Evolutionary conservation across 2,329 filamentous ascomycete genomes (phyloP).

Genomic region (Fusarium armeniacum): DNA sequence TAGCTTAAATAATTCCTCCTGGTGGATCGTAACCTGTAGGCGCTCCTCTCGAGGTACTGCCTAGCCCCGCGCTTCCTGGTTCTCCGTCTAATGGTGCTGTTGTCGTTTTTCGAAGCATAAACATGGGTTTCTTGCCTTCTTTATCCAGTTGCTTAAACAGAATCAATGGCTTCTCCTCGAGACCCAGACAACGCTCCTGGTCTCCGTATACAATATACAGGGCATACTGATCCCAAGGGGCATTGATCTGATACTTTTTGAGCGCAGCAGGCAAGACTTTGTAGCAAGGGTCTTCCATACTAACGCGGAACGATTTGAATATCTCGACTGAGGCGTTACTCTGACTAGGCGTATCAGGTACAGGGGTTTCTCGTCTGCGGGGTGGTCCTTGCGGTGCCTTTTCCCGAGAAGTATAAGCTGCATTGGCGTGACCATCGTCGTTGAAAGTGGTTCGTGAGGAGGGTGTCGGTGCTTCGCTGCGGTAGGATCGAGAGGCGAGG

Average conservation of each 20-base stretch:
- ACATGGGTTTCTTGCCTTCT: constrained; percentile 99
- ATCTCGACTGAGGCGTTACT: constrained; percentile 84
- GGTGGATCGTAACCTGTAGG: constrained; percentile 69
- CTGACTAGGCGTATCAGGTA: constrained; percentile 70
- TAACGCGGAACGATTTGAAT: constrained; percentile 98
- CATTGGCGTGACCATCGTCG: constrained; percentile 60
- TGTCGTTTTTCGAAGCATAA: constrained; percentile 86
- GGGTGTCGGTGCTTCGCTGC: constrained; percentile 67
- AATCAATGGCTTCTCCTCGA: constrained; percentile 94
- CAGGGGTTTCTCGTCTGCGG: constrained; percentile 73
- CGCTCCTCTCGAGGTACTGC: constrained; percentile 60
- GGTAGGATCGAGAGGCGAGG: constrained; percentile 73
- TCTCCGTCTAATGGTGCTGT: constrained; percentile 66
- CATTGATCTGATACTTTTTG: constrained; percentile 98
- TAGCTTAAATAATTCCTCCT: constrained; percentile 69
- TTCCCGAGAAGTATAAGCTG: constrained; percentile 51
- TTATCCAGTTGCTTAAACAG: constrained; percentile 97
- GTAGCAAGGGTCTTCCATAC: constrained; percentile 97
- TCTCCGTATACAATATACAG: constrained; percentile 99
- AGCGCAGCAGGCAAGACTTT: constrained; percentile 96
- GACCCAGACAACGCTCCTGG: constrained; percentile 90
- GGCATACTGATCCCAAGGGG: constrained; percentile 97
- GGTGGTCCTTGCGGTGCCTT: constrained; percentile 58
- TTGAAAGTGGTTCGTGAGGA: constrained; percentile 69
- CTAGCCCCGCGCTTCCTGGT: constrained; percentile 68